Conservation (phyloP, 805 yeast species). For the Hanseniaspora mollemarum region DNA sequence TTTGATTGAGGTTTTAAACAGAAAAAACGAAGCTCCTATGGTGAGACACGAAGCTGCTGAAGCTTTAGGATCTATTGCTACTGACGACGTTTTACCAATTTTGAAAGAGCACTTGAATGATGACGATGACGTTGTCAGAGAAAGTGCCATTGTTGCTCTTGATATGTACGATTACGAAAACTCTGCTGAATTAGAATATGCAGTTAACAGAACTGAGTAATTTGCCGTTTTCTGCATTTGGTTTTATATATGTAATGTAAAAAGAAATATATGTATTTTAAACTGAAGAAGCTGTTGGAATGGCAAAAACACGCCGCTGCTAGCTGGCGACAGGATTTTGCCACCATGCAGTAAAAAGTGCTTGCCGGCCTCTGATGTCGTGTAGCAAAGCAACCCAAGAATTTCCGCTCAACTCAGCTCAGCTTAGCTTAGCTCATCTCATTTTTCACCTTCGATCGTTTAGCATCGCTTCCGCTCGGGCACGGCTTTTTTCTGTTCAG, state of each 20-base stretch:
- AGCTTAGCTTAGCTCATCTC: too few relatives aligned
- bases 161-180: slow-evolving; percentile 97
- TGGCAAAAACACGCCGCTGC: too few relatives aligned
- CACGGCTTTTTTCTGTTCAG: too few relatives aligned
- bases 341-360: too few relatives aligned
- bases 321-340: too few relatives aligned
- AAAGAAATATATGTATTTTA: background rate
- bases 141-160: slow-evolving; percentile 90
- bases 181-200: slow-evolving; percentile 70
- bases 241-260: background rate
- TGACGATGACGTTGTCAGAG: slow-evolving; percentile 81
- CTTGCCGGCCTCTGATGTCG: too few relatives aligned
- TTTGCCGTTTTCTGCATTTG: background rate
- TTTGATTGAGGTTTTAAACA: slow-evolving; percentile 66
- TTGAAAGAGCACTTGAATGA: slow-evolving; percentile 69
- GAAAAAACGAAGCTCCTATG: slow-evolving; percentile 84
- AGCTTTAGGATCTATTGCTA: slow-evolving; percentile 92
- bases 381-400: too few relatives aligned
- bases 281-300: too few relatives aligned
- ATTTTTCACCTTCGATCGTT: too few relatives aligned
- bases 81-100: slow-evolving; percentile 87
- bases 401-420: too few relatives aligned
- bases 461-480: too few relatives aligned
- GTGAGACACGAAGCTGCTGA: slow-evolving; percentile 99
- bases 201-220: slow-evolving; percentile 21